Base-by-base conservation (phyloP, 164 flowering plant genomes). In the Chimonanthus salicifolius region DNA sequence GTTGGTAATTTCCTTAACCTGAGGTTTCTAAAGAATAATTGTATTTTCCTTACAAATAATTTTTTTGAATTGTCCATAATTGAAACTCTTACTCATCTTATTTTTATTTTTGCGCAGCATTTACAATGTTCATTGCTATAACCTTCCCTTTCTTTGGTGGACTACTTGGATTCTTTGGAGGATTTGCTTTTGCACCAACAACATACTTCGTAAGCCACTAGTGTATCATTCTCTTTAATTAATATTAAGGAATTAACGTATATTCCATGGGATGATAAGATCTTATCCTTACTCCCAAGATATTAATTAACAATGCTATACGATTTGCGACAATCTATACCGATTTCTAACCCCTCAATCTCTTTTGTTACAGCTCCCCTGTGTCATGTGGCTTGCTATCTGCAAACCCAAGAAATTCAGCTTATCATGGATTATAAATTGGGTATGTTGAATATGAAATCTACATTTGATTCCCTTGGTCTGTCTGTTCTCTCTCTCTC, bases 301-400 rank as follows among this genome's bases (percentile, higher is more conserved):
- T 33, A 33, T 33, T 33, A 33, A 33, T 33, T 33, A 33, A 33
- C 33, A 33, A 33, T 33, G 33, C 1, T 33, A 33, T 33, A 33
- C 33, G 33, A 33, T 33, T 33, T 33, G 33, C 33, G 33, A 65
- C 20, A 66, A 5, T 9, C 47, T 16, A 66, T 13, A 33, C 45
- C 45, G 8, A 45, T 33, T 43, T 43, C 4, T 66, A 16, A 66
- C n/a, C 49, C 68, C 2, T 10, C 16, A 43, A 43, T 13, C 58
- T 21, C 47, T 20, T 50, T 21, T 64, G 67, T 62, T 8, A 64
- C 87, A 91, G 97, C 87, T 91, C 1, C 97, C 97, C 8, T 91
- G 97, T 81, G 77, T 87, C 58, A 89, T 89, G 75, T 91, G 97
- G 97, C 88, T 91, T 0, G 18, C 20, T 6, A 78, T 91, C 75